These are phyloP conservation scores for Lactifluus volemus DNA, from an alignment of 768 basidiomycete genomes.

Conservation along the genomic window DNA sequence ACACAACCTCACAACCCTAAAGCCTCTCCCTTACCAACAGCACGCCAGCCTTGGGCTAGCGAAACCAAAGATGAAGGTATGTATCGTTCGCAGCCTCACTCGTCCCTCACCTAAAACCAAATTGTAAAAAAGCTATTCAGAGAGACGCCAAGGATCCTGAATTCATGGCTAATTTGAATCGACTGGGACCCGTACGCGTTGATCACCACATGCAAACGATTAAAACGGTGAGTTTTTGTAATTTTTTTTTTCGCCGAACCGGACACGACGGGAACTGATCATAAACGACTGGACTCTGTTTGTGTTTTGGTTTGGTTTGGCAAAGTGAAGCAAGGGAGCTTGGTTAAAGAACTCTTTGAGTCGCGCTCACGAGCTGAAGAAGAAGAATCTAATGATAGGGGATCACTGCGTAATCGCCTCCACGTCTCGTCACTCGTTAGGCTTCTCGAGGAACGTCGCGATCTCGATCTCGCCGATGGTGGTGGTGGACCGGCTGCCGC, in stretches of 20 bases:
- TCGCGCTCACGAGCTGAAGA: conserved; percentile 48
- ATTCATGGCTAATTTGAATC: conserved; percentile 53
- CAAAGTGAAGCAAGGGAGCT: conserved; percentile 20
- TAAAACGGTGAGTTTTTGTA: conserved; percentile 40
- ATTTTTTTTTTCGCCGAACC: neutral
- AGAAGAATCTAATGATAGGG: conserved; percentile 32
- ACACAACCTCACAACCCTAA: neutral
- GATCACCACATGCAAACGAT: conserved; percentile 51
- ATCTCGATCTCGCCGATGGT: neutral
- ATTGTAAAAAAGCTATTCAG: neutral
- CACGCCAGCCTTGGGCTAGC: conserved; percentile 8
- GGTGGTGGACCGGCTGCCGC: no score
- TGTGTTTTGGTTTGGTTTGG: conserved; percentile 11
- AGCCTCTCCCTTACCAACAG: neutral
- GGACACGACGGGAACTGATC: neutral
- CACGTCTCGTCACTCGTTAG: conserved; percentile 43
- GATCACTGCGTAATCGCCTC: conserved; percentile 42
- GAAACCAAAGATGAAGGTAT: conserved; percentile 14
- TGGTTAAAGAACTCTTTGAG: conserved; percentile 38
- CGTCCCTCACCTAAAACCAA: no score
- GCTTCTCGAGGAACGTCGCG: conserved; percentile 57
- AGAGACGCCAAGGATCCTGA: conserved; percentile 64
- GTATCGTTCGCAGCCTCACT: neutral
- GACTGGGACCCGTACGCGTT: conserved; percentile 61
- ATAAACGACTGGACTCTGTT: neutral